phyloP scores from a whole-genome alignment of 495 filamentous ascomycete genomes.

The Annulohypoxylon nitens region DNA sequence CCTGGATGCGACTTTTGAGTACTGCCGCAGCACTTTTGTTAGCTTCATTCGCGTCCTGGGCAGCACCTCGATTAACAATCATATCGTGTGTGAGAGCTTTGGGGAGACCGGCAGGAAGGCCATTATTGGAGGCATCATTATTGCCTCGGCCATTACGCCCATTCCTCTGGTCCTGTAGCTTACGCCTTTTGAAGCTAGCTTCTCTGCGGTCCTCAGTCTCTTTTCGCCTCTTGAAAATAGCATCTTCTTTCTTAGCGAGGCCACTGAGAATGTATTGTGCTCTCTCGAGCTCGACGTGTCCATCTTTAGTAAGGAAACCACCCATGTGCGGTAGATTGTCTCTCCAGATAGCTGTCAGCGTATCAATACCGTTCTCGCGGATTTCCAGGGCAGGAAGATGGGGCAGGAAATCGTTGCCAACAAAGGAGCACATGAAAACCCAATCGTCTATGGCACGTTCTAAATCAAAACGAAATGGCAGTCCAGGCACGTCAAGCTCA shows the following conservation, averaged over 20 bases:
- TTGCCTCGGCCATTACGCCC: slow-evolving; percentile 59
- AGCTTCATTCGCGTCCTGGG: slow-evolving; percentile 81
- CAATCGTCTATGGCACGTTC: slow-evolving; percentile 99
- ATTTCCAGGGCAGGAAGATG: slow-evolving; percentile 97
- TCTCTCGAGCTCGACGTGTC: slow-evolving; percentile 85
- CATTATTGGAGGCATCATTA: slow-evolving; percentile 44
- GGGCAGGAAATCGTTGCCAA: slow-evolving; percentile 98
- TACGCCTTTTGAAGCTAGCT: slow-evolving; percentile 81
- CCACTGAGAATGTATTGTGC: slow-evolving; percentile 91
- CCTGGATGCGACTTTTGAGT: slow-evolving; percentile 83
- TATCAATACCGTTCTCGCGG: slow-evolving; percentile 96
- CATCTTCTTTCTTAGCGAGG: slow-evolving; percentile 93
- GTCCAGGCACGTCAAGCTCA: slow-evolving; percentile 82
- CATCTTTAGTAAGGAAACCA: slow-evolving; percentile 95
- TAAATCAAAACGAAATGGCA: slow-evolving; percentile 85
- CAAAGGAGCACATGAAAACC: slow-evolving; percentile 99
- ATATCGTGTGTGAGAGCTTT: slow-evolving; percentile 83
- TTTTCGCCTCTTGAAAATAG: slow-evolving; percentile 88
- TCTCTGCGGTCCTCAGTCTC: slow-evolving; percentile 85
- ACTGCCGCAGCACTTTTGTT: slow-evolving; percentile 96
- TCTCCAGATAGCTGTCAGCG: slow-evolving; percentile 93
- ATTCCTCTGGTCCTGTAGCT: slow-evolving; percentile 72
- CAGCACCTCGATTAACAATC: slow-evolving; percentile 82
- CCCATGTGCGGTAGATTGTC: slow-evolving; percentile 93
- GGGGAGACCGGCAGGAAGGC: slow-evolving; percentile 56